Evolutionary conservation across 1,139 yeast species (phyloP).

Genomic region (Lodderomyces parapsilosis): DNA sequence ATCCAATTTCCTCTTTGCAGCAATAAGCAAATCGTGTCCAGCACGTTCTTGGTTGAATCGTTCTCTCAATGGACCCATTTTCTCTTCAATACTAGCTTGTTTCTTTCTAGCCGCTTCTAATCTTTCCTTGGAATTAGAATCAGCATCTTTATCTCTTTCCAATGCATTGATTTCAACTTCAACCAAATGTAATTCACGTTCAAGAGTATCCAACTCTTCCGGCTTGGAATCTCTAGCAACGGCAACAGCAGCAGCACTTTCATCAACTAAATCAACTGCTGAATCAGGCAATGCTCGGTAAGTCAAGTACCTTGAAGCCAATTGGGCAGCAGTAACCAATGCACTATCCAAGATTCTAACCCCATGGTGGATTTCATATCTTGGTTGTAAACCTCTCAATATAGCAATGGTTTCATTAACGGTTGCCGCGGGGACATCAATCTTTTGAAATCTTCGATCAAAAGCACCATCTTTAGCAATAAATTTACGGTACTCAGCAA

Average conservation of each 20-base stretch:
- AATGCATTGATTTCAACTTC: conserved; percentile 96
- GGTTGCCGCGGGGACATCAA: conserved; percentile 93
- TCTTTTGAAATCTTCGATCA: conserved; percentile 97
- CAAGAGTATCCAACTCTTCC: conserved; percentile 90
- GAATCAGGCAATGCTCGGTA: conserved; percentile 96
- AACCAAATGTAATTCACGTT: conserved; percentile 84
- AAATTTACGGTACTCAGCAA: conserved; percentile 87
- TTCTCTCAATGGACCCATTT: conserved; percentile 80
- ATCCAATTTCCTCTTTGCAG: conserved; percentile 86
- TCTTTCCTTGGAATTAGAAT: conserved; percentile 82
- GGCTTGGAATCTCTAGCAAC: conserved; percentile 98
- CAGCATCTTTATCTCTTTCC: conserved; percentile 94
- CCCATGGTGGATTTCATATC: conserved; percentile 97
- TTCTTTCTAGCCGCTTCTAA: conserved; percentile 73
- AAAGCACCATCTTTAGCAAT: conserved; percentile 98
- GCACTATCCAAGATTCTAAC: conserved; percentile 96
- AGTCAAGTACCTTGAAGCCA: conserved; percentile 92
- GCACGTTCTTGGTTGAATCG: conserved; percentile 84
- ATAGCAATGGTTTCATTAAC: conserved; percentile 92
- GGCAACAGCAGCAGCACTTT: conserved; percentile 95
- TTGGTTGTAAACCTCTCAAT: conserved; percentile 92
- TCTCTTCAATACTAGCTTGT: conserved; percentile 82
- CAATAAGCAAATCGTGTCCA: conserved; percentile 87
- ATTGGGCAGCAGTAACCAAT: conserved; percentile 88
- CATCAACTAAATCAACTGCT: conserved; percentile 96